phyloP scores from a whole-genome alignment of 2,329 filamentous ascomycete species.

The Cordyceps sp. region DNA sequence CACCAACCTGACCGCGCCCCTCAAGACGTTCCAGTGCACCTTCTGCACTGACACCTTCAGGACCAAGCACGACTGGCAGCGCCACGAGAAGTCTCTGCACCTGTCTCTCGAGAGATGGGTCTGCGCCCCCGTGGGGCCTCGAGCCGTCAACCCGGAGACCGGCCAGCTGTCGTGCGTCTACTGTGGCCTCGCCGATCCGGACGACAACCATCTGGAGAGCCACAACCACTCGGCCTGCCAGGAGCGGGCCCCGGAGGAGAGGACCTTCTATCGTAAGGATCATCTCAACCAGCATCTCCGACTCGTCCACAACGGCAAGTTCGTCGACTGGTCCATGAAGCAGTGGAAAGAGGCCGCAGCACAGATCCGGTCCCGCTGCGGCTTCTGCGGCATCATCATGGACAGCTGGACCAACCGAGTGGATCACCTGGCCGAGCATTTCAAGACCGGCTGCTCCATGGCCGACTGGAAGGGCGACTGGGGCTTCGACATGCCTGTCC shows the following conservation, averaged over 20 bases:
- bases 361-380: no score
- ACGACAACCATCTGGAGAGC: constrained; percentile 17
- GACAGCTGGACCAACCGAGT: no score
- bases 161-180: constrained; percentile 23
- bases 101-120: constrained; percentile 27
- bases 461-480: no score
- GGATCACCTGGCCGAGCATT: no score
- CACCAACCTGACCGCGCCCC: no score
- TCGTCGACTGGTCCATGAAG: no score
- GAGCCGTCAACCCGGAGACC: constrained; percentile 14
- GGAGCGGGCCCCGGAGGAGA: constrained; percentile 25
- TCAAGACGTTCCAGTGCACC: constrained; percentile 17
- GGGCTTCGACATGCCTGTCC: no score
- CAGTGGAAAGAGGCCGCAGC: no score
- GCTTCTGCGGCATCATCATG: no score
- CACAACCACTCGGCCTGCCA: constrained; percentile 31
- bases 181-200: constrained; percentile 17
- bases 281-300: constrained; percentile 24
- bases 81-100: constrained; percentile 34
- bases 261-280: constrained; percentile 23
- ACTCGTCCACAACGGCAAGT: no score
- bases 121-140: no score
- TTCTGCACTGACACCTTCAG: constrained; percentile 21
- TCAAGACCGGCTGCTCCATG: no score
- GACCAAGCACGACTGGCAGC: constrained; percentile 23